Evolutionary conservation across 148 eudicot species (phyloP), one percentile per base, ranked within the genome.

Genomic region (Nepenthes mirabilis): DNA sequence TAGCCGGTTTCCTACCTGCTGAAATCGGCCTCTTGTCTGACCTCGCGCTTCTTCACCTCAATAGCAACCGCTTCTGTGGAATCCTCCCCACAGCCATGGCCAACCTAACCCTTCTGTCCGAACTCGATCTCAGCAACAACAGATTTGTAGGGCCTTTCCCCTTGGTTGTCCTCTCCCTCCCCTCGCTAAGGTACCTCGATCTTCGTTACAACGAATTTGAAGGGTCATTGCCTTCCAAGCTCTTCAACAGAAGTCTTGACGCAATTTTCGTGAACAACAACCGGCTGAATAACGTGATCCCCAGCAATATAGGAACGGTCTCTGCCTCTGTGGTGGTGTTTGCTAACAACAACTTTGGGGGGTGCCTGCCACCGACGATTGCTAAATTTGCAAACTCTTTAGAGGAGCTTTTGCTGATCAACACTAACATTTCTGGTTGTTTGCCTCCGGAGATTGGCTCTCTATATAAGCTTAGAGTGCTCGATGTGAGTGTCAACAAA

Each of bases 151-250:
- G 94, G n/a, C 75, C 80, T 8, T 86, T 86, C 63, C 95, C 95
- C 1, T 33, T 52, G 3, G 80, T 83, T 3, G 81, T 83, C 51
- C 83, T 86, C 14, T 72, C 81, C 12, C 65, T 81, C 1, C 82
- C 95, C 9, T 47, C 77, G 0, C 77, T 86, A 1, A 64, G 59
- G 6, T 86, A 14, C 69, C 80, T 86, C 1, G 95, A 83, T 64
- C 64, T 86, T 36, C 84, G 95, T 9, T 86, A 45, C 77, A 86
- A 86, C 40, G 95, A 86, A 59, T 86, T 86, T 50, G 95, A 86
- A 66, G 95, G 89, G 40, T 45, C 71, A 35, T 36, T 86, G 47
- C 95, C 89, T 7, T 11, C 81, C 37, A 2, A 70, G 37, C 75
- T 86, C 33, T 83, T 86, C 68, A 68, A 58, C 71, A 49, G 58